Evolutionary conservation across 1,284 basidiomycete genomes (phyloP).

Genomic region (Ceratobasidium sp.): DNA sequence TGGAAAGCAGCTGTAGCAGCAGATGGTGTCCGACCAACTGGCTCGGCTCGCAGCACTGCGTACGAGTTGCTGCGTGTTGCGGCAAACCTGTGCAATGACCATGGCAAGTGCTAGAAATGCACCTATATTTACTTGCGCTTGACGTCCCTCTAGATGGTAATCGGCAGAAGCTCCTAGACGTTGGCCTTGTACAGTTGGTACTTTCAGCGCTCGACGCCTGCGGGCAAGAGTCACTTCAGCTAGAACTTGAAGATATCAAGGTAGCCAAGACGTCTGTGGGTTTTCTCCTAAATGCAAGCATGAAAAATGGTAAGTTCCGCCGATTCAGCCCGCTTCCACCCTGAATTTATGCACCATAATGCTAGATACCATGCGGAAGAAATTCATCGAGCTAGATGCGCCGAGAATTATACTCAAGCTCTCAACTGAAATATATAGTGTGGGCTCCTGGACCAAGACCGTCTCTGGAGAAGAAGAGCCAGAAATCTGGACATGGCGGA

Average conservation of each 20-base stretch:
- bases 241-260: slow-evolving; percentile 67
- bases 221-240: slow-evolving; percentile 55
- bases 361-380: slow-evolving; percentile 74
- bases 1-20: slow-evolving; percentile 36
- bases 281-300: slow-evolving; percentile 79
- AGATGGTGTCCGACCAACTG: slow-evolving; percentile 54
- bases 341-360: slow-evolving; percentile 23
- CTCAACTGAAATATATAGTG: slow-evolving; percentile 73
- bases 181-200: slow-evolving; percentile 71
- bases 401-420: slow-evolving; percentile 74
- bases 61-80: slow-evolving; percentile 77
- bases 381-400: slow-evolving; percentile 72
- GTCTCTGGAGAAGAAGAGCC: slow-evolving; percentile 52
- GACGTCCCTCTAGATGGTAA: slow-evolving; percentile 58
- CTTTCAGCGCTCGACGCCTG: slow-evolving; percentile 76
- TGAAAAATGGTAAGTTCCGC: slow-evolving; percentile 73
- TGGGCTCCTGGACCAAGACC: slow-evolving; percentile 65
- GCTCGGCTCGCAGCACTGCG: slow-evolving; percentile 61
- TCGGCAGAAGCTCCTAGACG: slow-evolving; percentile 72
- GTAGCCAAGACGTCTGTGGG: slow-evolving; percentile 82
- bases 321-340: neutral
- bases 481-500: slow-evolving; percentile 74
- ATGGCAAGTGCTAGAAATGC: slow-evolving; percentile 61
- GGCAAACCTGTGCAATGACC: slow-evolving; percentile 83
- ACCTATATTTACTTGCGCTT: neutral